A percentile compares a stretch with the other conserved stretches of the same genome.
phyloP scores from a whole-genome alignment of 352 stramenopile genomes.

The Detonula confervacea region DNA sequence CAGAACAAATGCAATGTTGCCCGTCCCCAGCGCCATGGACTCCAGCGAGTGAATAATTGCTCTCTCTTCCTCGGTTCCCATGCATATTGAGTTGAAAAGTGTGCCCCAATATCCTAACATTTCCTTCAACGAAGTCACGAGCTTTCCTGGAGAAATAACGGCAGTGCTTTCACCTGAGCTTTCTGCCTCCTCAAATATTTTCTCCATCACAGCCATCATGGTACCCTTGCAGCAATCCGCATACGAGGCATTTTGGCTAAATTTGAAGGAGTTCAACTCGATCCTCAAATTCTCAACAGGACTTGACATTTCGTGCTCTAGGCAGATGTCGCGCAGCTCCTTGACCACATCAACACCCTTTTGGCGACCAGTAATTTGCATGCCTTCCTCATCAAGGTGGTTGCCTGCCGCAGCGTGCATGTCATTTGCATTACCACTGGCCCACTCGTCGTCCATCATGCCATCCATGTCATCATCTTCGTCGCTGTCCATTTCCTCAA shows the following conservation, averaged over 20 bases:
- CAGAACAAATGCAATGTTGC: slow-evolving; percentile 82
- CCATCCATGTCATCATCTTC: slow-evolving; percentile 46
- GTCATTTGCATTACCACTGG: slow-evolving; percentile 36
- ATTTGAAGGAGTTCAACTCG: slow-evolving; percentile 87
- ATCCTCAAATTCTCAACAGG: slow-evolving; percentile 84
- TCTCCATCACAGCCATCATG: slow-evolving; percentile 72
- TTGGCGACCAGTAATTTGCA: slow-evolving; percentile 75
- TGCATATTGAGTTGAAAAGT: slow-evolving; percentile 89
- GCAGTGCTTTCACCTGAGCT: background rate
- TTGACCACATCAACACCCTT: slow-evolving; percentile 83
- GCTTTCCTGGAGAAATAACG: slow-evolving; percentile 55
- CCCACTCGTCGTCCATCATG: slow-evolving; percentile 42
- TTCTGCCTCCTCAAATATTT: slow-evolving; percentile 59
- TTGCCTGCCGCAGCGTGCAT: too few species aligned
- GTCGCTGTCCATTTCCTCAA: slow-evolving; percentile 55
- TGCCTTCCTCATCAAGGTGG: slow-evolving; percentile 45
- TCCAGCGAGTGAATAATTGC: slow-evolving; percentile 74
- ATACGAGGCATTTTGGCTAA: slow-evolving; percentile 85
- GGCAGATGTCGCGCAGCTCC: slow-evolving; percentile 81
- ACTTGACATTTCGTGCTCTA: slow-evolving; percentile 79
- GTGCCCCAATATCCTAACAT: slow-evolving; percentile 91
- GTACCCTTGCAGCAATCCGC: slow-evolving; percentile 73
- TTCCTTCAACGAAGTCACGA: slow-evolving; percentile 87
- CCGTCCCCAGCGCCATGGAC: slow-evolving; percentile 84
- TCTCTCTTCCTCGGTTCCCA: slow-evolving; percentile 75